phyloP scores from a whole-genome alignment of 208 protist species.

The Leishmania braziliensis region DNA sequence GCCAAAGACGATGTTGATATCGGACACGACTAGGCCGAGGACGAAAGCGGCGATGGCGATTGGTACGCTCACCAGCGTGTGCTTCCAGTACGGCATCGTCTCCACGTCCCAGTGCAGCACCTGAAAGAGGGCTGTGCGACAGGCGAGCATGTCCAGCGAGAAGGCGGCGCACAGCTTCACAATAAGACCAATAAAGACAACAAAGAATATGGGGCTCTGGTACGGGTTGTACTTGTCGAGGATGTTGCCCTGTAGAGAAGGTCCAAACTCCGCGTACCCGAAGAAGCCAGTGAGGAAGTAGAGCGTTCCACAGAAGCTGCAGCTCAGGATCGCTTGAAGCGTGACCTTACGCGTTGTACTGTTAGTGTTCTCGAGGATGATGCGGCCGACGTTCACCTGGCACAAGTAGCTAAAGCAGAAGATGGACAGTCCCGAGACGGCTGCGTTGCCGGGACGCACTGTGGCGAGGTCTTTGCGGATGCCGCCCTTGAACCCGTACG shows the following conservation, averaged over 20 bases:
- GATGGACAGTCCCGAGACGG: constrained; percentile 44
- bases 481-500: constrained; percentile 33
- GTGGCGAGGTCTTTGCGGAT: constrained; percentile 36
- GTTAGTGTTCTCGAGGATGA: constrained; percentile 46
- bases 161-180: constrained; percentile 64
- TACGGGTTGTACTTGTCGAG: constrained; percentile 58
- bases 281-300: constrained; percentile 73
- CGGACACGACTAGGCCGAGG: constrained; percentile 47
- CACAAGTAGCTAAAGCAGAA: constrained; percentile 71
- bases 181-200: constrained; percentile 53
- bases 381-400: constrained; percentile 53
- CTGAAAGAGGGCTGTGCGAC: constrained; percentile 43
- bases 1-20: constrained; percentile 59
- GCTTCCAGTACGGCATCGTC: constrained; percentile 52
- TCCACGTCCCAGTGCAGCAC: constrained; percentile 49
- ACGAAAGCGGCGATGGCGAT: constrained; percentile 46
- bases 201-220: constrained; percentile 36
- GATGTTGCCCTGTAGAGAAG: constrained; percentile 36
- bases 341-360: constrained; percentile 35
- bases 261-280: constrained; percentile 69
- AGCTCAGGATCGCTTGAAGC: constrained; percentile 35
- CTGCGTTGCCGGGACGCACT: constrained; percentile 31
- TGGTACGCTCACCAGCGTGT: constrained; percentile 37
- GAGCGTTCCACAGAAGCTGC: constrained; percentile 41
- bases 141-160: constrained; percentile 48